phyloP scores from a whole-genome alignment of 805 yeast species.

The Lachancea meyersii region DNA sequence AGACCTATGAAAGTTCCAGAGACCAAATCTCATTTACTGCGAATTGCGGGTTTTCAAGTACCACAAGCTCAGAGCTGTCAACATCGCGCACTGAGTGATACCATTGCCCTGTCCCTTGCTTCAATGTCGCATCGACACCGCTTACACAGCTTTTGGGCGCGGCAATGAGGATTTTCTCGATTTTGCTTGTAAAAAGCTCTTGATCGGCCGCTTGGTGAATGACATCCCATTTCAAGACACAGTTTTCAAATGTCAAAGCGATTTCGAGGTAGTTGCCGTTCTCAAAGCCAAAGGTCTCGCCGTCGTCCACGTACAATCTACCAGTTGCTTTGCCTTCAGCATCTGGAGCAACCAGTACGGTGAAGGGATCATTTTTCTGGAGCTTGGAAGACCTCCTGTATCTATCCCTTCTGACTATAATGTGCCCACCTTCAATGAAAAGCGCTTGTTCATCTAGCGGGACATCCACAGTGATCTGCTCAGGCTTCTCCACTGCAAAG shows the following conservation, averaged over 20 bases:
- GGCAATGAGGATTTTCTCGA: conserved; percentile 53
- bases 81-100: too few relatives aligned
- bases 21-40: conserved; percentile 1
- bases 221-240: conserved; percentile 30
- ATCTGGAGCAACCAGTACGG: conserved; percentile 57
- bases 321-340: conserved; percentile 48
- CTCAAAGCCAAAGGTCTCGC: conserved; percentile 56
- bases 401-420: conserved; percentile 61
- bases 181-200: conserved; percentile 32
- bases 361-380: conserved; percentile 76
- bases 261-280: conserved; percentile 46
- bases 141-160: conserved; percentile 26
- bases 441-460: conserved; percentile 63
- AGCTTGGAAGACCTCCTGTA: conserved; percentile 72
- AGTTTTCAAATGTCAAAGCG: conserved; percentile 34
- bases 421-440: conserved; percentile 70
- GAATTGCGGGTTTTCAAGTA: conserved; percentile 3
- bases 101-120: background rate
- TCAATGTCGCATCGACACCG: background rate
- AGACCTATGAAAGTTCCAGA: background rate
- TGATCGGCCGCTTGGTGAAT: conserved; percentile 23
- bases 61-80: background rate
- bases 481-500: conserved; percentile 11
- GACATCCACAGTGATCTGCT: conserved; percentile 34
- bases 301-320: conserved; percentile 75